These are phyloP conservation scores for Xylariaceae sp. DNA, from an alignment of 2,329 filamentous ascomycete genomes.

Conservation along the genomic window DNA sequence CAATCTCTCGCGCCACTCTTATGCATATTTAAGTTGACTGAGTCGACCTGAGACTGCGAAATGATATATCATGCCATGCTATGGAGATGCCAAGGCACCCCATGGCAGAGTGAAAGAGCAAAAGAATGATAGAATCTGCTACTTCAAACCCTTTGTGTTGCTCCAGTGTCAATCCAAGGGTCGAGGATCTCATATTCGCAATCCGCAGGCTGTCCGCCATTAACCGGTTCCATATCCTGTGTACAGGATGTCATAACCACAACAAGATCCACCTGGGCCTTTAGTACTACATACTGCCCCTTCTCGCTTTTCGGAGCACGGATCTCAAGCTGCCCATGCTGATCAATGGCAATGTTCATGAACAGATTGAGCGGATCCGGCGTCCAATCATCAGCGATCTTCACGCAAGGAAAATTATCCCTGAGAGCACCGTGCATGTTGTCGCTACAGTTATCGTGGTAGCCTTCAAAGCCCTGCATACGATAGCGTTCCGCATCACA, in stretches of 20 bases:
- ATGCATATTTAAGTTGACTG: too few species aligned
- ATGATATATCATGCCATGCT: too few species aligned
- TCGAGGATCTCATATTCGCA: conserved; percentile 22
- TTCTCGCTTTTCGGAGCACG: conserved; percentile 31
- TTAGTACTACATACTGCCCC: conserved; percentile 33
- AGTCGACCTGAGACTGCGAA: too few species aligned
- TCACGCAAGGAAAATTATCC: conserved; percentile 23
- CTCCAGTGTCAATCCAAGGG: too few species aligned
- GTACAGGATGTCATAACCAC: conserved; percentile 41
- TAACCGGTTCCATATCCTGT: conserved; percentile 37
- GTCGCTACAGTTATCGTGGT: conserved; percentile 39
- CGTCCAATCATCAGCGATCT: conserved; percentile 30
- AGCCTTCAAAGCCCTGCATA: conserved; percentile 33
- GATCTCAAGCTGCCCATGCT: conserved; percentile 32
- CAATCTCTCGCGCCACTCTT: too few species aligned
- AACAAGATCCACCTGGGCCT: conserved; percentile 34
- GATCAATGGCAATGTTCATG: conserved; percentile 40
- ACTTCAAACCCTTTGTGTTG: too few species aligned
- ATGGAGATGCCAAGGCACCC: too few species aligned
- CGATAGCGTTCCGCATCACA: conserved; percentile 37
- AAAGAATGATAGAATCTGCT: too few species aligned
- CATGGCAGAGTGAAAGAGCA: too few species aligned
- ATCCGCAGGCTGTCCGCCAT: conserved; percentile 34
- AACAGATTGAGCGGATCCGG: conserved; percentile 42
- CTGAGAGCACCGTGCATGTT: conserved; percentile 34